Conservation (phyloP, 768 basidiomycete genomes). For the Amanita pseudoporphyria region DNA sequence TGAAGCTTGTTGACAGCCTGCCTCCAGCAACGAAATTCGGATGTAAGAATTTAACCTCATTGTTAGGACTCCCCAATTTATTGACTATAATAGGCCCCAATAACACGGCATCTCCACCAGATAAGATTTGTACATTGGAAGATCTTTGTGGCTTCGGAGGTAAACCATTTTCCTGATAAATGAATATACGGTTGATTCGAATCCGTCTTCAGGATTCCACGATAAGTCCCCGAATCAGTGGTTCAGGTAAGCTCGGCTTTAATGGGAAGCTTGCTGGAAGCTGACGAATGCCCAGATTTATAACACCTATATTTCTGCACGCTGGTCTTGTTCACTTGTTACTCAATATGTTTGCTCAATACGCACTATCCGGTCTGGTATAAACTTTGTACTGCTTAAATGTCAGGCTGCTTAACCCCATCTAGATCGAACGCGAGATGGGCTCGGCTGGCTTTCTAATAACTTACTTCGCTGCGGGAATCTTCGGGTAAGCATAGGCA, state of each 20-base stretch:
- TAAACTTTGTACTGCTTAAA: constrained; percentile 1
- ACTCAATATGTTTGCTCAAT: constrained; percentile 85
- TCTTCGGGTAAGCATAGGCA: constrained; percentile 60
- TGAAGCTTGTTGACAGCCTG: constrained; percentile 59
- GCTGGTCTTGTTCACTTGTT: constrained; percentile 92
- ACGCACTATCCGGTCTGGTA: constrained; percentile 72
- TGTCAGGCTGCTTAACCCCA: background rate
- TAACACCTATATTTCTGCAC: constrained; percentile 85
- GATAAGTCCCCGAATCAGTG: constrained; percentile 34
- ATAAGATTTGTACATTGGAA: constrained; percentile 62
- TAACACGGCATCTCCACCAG: constrained; percentile 74
- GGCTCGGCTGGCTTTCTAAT: constrained; percentile 79
- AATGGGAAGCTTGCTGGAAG: background rate
- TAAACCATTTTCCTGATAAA: constrained; percentile 18
- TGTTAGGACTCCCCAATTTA: background rate
- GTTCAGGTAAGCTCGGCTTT: constrained; percentile 28
- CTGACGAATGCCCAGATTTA: constrained; percentile 44
- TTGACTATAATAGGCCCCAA: constrained; percentile 48
- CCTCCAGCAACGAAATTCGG: constrained; percentile 44
- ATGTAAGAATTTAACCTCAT: constrained; percentile 28
- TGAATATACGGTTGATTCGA: background rate
- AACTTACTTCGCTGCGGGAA: constrained; percentile 83
- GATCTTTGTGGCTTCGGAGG: constrained; percentile 89
- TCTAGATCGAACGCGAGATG: constrained; percentile 84
- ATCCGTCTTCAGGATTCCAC: constrained; percentile 27